Base-by-base conservation (phyloP, 768 basidiomycete genomes). In the Tricholoma hemisulphureum region DNA sequence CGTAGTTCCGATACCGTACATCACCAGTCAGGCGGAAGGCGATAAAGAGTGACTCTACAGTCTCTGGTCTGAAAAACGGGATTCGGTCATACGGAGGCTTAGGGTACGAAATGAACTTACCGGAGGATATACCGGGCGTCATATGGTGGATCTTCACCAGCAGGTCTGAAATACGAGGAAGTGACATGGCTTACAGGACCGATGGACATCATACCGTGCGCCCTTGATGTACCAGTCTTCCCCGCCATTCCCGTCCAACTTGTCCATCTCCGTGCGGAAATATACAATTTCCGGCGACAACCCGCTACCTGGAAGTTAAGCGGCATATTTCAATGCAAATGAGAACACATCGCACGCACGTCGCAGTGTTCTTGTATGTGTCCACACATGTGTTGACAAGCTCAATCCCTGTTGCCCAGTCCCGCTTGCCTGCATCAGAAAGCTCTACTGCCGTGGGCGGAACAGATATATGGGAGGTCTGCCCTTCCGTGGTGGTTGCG, bases 101-200 rank as follows among this genome's bases (percentile, higher is more conserved):
- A 26, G 4, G 34, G 2, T 16, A 6, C 7, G 9, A 23, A 43
- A 34, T 18, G 2, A n/a, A 31, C 80, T 16, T 62, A 84, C 83
- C 94, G 83, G 13, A 98, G 84, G 61, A 96, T 95, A 69, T 98
- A 98, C 20, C 94, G 86, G 14, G 93, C 94, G 62, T 98, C 95
- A 57, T 93, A 87, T 0, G 86, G 79, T 8, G 79, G 70, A 45
- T 71, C 37, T 65, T 67, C 61, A 59, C 72, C 56, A 35, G 74
- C 63, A 43, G 69, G 66, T 61, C 69, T 52, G 51, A 51, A 14
- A 55, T 56, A 53, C 28, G 18, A 57, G 29, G 48, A 1, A 29
- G n/a, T 39, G 35, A 11, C 46, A 39, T 21, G 49, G 52, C 16
- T 28, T 52, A 31, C 43, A 45, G 24, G 49, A 4, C 11, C n/a